Evolutionary conservation across 805 yeast species (phyloP).

Genomic region (Candida namnaoensis): DNA sequence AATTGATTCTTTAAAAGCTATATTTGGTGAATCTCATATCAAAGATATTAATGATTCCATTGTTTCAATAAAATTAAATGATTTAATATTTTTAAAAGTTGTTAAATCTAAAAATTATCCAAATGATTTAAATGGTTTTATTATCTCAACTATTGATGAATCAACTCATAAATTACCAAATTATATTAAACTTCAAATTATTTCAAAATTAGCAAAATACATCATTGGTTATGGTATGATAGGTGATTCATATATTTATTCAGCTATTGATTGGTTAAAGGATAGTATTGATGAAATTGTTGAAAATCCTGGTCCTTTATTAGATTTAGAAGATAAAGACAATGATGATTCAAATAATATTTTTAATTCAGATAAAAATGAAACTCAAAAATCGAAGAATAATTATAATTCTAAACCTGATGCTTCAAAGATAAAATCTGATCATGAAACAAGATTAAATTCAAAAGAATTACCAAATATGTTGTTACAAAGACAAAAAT

Average conservation of each 20-base stretch:
- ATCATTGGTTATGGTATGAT: conserved; percentile 33
- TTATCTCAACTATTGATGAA: conserved; percentile 31
- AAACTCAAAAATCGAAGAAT: conserved; percentile 1
- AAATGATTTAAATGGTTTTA: conserved; percentile 57
- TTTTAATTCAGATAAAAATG: too few species aligned
- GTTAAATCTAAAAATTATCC: conserved; percentile 56
- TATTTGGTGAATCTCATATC: conserved; percentile 33
- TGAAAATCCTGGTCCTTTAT: conserved; percentile 68
- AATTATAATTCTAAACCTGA: conserved; percentile 20
- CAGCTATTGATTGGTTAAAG: conserved; percentile 73
- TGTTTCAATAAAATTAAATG: conserved; percentile 10
- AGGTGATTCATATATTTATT: conserved; percentile 65
- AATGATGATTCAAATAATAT: neutral
- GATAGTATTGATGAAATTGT: conserved; percentile 49
- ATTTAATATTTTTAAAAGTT: conserved; percentile 24
- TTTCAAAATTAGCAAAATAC: conserved; percentile 36
- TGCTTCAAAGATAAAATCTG: conserved; percentile 21
- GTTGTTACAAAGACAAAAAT: conserved; percentile 36
- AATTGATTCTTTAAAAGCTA: conserved; percentile 52
- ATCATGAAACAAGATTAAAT: conserved; percentile 24
- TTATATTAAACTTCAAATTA: conserved; percentile 55
- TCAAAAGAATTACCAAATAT: conserved; percentile 27
- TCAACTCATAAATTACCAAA: conserved; percentile 48
- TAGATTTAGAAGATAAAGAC: conserved; percentile 18
- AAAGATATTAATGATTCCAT: conserved; percentile 16